Evolutionary conservation across 768 basidiomycete genomes (phyloP).

Genomic region (Ramaria rubella): DNA sequence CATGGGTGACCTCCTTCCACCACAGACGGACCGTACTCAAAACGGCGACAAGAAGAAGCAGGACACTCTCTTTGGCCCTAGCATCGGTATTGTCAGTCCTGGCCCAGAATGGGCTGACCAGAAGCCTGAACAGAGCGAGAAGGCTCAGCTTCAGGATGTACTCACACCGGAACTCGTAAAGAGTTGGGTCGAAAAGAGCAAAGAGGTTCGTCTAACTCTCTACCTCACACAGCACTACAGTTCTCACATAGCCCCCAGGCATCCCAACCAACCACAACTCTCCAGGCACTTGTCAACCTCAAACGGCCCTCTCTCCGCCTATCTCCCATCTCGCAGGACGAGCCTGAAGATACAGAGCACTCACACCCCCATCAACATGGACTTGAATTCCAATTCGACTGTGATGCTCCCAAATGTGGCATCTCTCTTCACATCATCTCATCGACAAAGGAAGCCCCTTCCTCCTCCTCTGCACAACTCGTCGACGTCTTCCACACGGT

Average conservation of each 20-base stretch:
- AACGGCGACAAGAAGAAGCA: slow-evolving; percentile 49
- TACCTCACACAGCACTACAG: slow-evolving; percentile 1
- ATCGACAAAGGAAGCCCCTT: slow-evolving; percentile 44
- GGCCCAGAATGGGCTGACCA: slow-evolving; percentile 66
- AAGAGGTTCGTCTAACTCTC: slow-evolving; percentile 53
- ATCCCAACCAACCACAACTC: slow-evolving; percentile 81
- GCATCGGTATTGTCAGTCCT: slow-evolving; percentile 68
- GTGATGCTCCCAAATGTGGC: slow-evolving; percentile 78
- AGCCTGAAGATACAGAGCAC: slow-evolving; percentile 37
- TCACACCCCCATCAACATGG: slow-evolving; percentile 54
- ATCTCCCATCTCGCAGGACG: slow-evolving; percentile 46
- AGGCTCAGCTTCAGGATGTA: slow-evolving; percentile 56
- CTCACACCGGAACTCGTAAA: slow-evolving; percentile 79
- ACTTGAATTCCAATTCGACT: slow-evolving; percentile 89
- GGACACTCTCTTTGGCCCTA: slow-evolving; percentile 87
- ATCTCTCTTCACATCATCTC: slow-evolving; percentile 74
- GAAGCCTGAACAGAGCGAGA: slow-evolving; percentile 40
- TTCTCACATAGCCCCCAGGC: slow-evolving; percentile 34
- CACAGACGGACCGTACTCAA: slow-evolving; percentile 6
- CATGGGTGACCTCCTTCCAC: slow-evolving; percentile 24
- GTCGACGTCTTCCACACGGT: slow-evolving; percentile 39
- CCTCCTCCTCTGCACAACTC: slow-evolving; percentile 47
- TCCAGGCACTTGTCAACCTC: slow-evolving; percentile 91
- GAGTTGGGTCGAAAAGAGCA: slow-evolving; percentile 80
- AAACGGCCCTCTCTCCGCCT: slow-evolving; percentile 84